Base-by-base conservation (phyloP, 2,329 filamentous ascomycete genomes). In the Penicillium sp. region DNA sequence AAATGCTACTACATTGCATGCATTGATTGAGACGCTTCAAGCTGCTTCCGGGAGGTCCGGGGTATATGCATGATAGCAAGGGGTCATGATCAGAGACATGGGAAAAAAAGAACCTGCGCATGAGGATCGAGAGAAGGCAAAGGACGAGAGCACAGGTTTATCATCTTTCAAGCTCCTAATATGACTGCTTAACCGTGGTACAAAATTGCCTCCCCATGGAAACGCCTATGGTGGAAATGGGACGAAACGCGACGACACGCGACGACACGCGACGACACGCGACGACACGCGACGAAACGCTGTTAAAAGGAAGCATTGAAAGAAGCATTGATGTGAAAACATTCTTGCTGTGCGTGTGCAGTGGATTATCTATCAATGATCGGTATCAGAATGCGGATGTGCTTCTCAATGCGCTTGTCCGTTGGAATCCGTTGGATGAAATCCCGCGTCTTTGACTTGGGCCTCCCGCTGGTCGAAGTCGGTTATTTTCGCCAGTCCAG, bases 381-480 rank as follows among this genome's bases (percentile, higher is more conserved):
- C 14, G 11, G 16, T 34, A 54, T 56, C 58, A 64, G 42, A 63
- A 64, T 43, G 60, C 58, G 20, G 59, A 64, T 29, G 69, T 71
- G 24, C 69, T 68, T 49, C 69, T 64, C 49, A 73, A 47, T 14
- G 69, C 69, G 51, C 71, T 73, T 18, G 66, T 71, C 18, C 66
- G 68, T 14, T 67, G 62, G 36, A 65, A 62, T 11, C 67, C 64
- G 45, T 66, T 67, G 10, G 63, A 61, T 13, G 63, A 58, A 32
- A 64, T 38, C 28, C 64, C 51, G 51, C 57, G 57, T 24, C 58
- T 62, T 49, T 64, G 62, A 13, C 50, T 57, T n/a, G 55, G 53
- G 9, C 34, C 50, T 16, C 52, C 51, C 37, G 57, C 41, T 36
- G 45, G 56, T 10, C 49, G 59, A 42, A 58, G 58, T 44, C 56